Percentiles rank a stretch among this genome's conserved stretches.
Conservation (phyloP, 164 flowering plant genomes). For the Saururus chinensis region DNA sequence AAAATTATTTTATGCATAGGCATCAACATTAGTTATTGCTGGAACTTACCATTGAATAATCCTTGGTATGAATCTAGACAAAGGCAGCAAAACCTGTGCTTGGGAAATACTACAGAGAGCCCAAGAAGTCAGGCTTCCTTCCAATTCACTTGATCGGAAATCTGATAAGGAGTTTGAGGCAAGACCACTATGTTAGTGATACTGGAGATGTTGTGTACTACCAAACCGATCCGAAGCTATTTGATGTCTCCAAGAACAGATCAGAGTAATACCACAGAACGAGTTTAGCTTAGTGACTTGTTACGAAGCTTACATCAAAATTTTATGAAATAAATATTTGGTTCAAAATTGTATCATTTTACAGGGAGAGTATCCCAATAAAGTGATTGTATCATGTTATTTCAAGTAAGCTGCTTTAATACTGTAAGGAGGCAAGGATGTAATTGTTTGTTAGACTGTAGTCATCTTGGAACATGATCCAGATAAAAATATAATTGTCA, state of each 20-base stretch:
- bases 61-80: conserved; percentile 19
- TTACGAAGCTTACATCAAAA: background rate
- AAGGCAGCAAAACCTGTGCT: conserved; percentile 50
- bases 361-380: background rate
- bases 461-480: too few relatives aligned
- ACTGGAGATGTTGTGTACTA: conserved; percentile 47
- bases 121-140: conserved; percentile 41
- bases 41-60: background rate
- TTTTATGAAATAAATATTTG: too few relatives aligned
- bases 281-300: background rate
- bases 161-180: conserved; percentile 31
- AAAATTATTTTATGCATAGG: background rate
- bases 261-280: background rate
- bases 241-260: conserved; percentile 4
- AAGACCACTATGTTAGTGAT: conserved; percentile 46
- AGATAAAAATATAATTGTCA: too few relatives aligned
- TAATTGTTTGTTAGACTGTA: too few relatives aligned
- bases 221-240: conserved; percentile 31
- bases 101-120: conserved; percentile 51
- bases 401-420: background rate
- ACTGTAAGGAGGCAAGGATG: background rate
- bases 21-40: too few relatives aligned
- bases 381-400: background rate
- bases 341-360: background rate
- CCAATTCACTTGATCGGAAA: conserved; percentile 37